Conservation (phyloP, 2,329 filamentous ascomycete species). For the Epichloe uncinata region DNA sequence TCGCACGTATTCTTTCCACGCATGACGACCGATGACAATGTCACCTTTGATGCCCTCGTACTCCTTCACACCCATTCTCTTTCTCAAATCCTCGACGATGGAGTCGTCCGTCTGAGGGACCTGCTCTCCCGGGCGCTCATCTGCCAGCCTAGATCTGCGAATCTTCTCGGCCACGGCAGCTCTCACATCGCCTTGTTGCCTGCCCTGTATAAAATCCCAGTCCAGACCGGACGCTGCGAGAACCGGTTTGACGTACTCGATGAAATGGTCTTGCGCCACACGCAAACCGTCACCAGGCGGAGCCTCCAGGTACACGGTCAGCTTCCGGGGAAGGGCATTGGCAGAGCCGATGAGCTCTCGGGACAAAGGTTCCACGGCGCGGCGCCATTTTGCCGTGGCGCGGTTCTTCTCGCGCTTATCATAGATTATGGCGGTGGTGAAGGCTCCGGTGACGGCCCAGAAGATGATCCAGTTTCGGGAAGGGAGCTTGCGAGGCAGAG, state of each 20-base stretch:
- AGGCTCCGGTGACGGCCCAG: constrained; percentile 61
- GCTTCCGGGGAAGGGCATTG: constrained; percentile 62
- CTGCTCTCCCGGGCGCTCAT: constrained; percentile 36
- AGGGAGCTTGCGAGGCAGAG: constrained; percentile 69
- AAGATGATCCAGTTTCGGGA: constrained; percentile 99
- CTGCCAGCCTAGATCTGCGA: constrained; percentile 52
- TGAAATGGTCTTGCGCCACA: constrained; percentile 83
- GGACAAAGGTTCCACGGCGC: constrained; percentile 71
- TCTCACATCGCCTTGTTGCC: constrained; percentile 83
- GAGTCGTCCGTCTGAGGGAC: constrained; percentile 37
- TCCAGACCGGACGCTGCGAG: constrained; percentile 81
- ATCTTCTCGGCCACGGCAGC: constrained; percentile 79
- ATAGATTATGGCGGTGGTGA: constrained; percentile 74
- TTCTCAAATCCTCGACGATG: constrained; percentile 48
- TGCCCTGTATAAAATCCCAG: constrained; percentile 90
- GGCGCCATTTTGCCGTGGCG: constrained; percentile 75
- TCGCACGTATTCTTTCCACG: constrained; percentile 95
- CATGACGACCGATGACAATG: constrained; percentile 76
- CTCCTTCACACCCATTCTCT: constrained; percentile 52
- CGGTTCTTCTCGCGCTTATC: constrained; percentile 83
- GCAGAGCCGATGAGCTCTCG: constrained; percentile 56
- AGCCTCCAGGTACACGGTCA: constrained; percentile 75
- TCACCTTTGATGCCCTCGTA: constrained; percentile 70
- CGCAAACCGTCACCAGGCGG: constrained; percentile 80
- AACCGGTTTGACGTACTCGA: constrained; percentile 90